A percentile compares a stretch with the other conserved stretches of the same genome.
Evolutionary conservation across 148 eudicot genomes (phyloP).

Genomic region (Cornus controversa): DNA sequence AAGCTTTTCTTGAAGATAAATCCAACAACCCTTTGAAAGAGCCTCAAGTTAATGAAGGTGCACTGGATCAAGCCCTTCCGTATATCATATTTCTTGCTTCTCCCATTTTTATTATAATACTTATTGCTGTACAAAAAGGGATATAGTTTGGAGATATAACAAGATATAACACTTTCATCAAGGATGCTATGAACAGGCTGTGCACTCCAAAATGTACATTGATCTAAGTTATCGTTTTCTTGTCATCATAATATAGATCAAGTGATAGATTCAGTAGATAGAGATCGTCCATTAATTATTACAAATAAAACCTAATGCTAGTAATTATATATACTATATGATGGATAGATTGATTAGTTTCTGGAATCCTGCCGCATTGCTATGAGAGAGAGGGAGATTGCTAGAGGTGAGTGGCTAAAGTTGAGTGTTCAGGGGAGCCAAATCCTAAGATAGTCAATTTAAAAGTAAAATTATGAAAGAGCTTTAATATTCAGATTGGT

Average conservation of each 20-base stretch:
- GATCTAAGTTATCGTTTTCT: not conserved
- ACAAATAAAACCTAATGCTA: not conserved
- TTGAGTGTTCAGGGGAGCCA: not conserved
- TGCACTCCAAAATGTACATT: not conserved
- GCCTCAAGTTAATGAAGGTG: slow-evolving; percentile 44
- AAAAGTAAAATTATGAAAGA: not conserved
- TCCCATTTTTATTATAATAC: slow-evolving; percentile 64
- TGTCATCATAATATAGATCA: not conserved
- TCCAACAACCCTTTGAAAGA: slow-evolving; percentile 26
- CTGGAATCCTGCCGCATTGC: too few relatives aligned
- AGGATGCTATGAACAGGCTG: not conserved
- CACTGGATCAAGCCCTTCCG: slow-evolving; percentile 45
- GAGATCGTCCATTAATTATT: not conserved
- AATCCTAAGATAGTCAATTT: not conserved
- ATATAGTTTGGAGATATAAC: slow-evolving; percentile 11
- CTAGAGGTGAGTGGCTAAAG: not conserved
- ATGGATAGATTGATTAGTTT: not conserved
- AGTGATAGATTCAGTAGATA: not conserved
- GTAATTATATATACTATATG: not conserved
- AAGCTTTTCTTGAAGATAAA: slow-evolving; percentile 71
- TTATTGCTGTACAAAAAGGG: slow-evolving; percentile 51
- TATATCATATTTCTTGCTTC: slow-evolving; percentile 61
- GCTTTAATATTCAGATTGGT: not conserved
- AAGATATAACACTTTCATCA: not conserved
- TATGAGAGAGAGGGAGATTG: too few relatives aligned